Evolutionary conservation across 2,329 filamentous ascomycete species (phyloP).

Genomic region (Diaporthe humulicola): DNA sequence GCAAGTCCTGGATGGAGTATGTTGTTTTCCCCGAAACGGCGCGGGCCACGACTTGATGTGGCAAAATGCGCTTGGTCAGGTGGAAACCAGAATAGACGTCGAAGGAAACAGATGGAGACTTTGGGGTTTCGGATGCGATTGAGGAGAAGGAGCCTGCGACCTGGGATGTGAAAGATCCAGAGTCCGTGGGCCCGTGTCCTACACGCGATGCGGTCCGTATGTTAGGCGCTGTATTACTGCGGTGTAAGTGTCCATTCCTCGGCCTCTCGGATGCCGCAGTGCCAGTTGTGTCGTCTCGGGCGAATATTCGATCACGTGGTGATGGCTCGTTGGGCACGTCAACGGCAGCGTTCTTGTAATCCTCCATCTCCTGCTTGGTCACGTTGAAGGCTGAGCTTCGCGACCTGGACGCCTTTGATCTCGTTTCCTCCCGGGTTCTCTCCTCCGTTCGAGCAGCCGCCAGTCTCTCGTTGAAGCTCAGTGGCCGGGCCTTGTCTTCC

Average conservation of each 20-base stretch:
- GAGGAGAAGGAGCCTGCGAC: conserved; percentile 29
- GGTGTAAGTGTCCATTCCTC: conserved; percentile 50
- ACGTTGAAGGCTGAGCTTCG: conserved; percentile 71
- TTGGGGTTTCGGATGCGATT: conserved; percentile 48
- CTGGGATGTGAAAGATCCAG: conserved; percentile 35
- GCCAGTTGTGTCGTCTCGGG: conserved; percentile 72
- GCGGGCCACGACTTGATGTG: conserved; percentile 83
- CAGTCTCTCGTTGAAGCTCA: conserved; percentile 87
- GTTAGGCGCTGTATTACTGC: conserved; percentile 59
- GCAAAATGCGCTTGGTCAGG: conserved; percentile 84
- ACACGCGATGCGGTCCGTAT: conserved; percentile 43
- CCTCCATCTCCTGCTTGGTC: conserved; percentile 69
- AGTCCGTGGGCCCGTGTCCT: conserved; percentile 41
- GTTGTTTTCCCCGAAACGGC: conserved; percentile 83
- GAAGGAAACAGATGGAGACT: conserved; percentile 67
- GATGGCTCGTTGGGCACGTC: conserved; percentile 64
- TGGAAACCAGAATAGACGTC: conserved; percentile 91
- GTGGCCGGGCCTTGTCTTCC: conserved; percentile 53
- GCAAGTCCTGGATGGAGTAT: conserved; percentile 82
- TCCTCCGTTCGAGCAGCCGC: conserved; percentile 76
- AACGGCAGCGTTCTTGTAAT: conserved; percentile 69
- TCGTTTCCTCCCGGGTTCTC: conserved; percentile 61
- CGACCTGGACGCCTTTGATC: conserved; percentile 64
- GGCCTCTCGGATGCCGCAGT: conserved; percentile 43
- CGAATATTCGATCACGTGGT: conserved; percentile 61